Evolutionary conservation across 2,329 filamentous ascomycete genomes (phyloP), one percentile per base, ranked within the genome.

Genomic region (Emmonsiellopsis sp.): DNA sequence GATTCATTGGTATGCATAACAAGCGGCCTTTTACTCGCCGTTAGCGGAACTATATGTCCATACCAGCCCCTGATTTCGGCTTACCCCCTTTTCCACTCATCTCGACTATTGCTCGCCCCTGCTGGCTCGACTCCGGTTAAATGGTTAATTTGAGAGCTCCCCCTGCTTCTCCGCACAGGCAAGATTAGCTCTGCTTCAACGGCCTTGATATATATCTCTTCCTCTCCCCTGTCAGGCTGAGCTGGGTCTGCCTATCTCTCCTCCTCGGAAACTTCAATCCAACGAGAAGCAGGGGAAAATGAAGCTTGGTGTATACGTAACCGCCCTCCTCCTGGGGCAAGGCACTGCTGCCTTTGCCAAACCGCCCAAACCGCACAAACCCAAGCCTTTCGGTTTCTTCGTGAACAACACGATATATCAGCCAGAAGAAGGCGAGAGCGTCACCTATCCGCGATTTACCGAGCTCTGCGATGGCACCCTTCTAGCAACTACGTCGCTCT

Each of bases 351-450:
- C 45, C 31, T 20, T 48, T 15, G 45, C 45, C 16, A 32, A 30
- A n/a, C 10, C 10, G 2, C 45, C 20, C 8, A 34, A 15, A 4
- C 45, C 45, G 31, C 20, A 26, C 20, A 44, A 44, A 7, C 41
- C 41, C 3, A 48, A 48, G 31, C 45, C 45, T 16, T 48, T 10
- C 31, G 45, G 31, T 16, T 48, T 48, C 31, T 48, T 48, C 31
- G 16, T 32, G 45, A 48, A 48, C 31, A 48, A 35, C 26, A 48
- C 45, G 11, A 48, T 48, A 9, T 48, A 48, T 16, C 45, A 48
- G 26, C 45, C 45, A 8, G 26, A 32, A 13, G 45, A 20, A 10
- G 8, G 26, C n/a, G 45, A 48, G 31, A 48, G 20, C 31, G 31
- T 48, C 45, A 48, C 45, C 16, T 48, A 48, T 30, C 45, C 45